phyloP scores from a whole-genome alignment of 2,329 filamentous ascomycete genomes.

The Aureobasidium namibiae region DNA sequence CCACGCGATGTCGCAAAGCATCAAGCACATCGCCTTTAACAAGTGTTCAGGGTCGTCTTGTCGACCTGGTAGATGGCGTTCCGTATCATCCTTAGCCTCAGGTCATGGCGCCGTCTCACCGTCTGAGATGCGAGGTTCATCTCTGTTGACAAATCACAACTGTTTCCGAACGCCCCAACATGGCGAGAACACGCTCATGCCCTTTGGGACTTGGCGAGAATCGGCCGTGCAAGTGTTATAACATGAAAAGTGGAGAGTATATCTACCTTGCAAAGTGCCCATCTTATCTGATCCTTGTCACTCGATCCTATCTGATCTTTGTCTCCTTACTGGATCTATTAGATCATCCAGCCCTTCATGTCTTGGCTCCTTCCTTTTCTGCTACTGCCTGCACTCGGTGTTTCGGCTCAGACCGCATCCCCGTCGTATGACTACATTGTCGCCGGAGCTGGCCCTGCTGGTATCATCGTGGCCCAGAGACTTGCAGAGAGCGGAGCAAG shows the following conservation, averaged over 20 bases:
- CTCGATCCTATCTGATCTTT: background rate
- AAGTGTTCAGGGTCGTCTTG: too few species aligned
- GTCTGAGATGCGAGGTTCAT: background rate
- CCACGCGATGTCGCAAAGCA: too few species aligned
- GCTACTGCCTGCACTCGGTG: background rate
- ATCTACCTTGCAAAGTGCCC: background rate
- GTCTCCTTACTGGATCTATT: background rate
- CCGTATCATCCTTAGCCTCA: background rate
- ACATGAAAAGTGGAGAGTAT: background rate
- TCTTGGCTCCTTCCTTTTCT: background rate
- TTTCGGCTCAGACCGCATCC: background rate
- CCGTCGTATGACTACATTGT: slow-evolving; percentile 28
- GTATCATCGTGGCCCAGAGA: slow-evolving; percentile 44
- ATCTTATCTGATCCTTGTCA: too few species aligned
- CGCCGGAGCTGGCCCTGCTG: slow-evolving; percentile 45
- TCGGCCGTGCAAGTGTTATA: background rate
- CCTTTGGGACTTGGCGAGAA: background rate
- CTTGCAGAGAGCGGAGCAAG: slow-evolving; percentile 45
- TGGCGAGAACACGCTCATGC: background rate
- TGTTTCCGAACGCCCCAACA: background rate
- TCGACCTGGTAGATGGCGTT: too few species aligned
- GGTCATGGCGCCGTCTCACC: background rate
- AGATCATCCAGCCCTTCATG: background rate
- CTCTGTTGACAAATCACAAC: too few species aligned
- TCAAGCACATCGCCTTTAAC: too few species aligned